A percentile compares a stretch with the other conserved stretches of the same genome.
Conservation (phyloP, 148 eudicot genomes). For the Nyssa sinensis region DNA sequence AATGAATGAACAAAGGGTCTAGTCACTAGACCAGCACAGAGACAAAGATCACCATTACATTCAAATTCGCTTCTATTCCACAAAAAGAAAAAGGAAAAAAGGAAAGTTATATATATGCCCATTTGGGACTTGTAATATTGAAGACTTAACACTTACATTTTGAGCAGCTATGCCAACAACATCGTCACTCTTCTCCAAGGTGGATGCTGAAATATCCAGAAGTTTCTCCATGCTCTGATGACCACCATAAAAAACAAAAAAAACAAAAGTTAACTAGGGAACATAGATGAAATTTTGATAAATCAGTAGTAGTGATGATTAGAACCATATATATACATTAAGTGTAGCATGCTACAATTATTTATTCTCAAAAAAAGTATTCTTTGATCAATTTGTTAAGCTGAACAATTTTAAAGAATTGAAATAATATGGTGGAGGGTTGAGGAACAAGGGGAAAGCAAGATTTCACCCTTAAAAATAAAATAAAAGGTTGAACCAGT, state of each 20-base stretch:
- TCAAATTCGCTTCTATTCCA: not conserved
- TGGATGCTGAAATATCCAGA: constrained; percentile 57
- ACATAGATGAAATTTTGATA: too few species aligned
- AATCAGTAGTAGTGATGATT: too few species aligned
- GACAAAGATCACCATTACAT: not conserved
- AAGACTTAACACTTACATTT: constrained; percentile 39
- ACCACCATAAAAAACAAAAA: constrained; percentile 4
- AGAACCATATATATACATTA: too few species aligned
- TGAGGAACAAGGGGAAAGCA: too few species aligned
- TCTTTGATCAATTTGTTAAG: too few species aligned
- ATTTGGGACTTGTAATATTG: not conserved
- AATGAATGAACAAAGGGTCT: not conserved
- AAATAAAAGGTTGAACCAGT: too few species aligned
- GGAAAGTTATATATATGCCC: not conserved
- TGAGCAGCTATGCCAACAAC: constrained; percentile 31
- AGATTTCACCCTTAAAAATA: too few species aligned
- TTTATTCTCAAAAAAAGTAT: too few species aligned
- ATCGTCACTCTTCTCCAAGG: constrained; percentile 49
- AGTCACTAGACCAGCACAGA: not conserved
- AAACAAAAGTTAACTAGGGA: not conserved
- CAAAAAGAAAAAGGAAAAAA: constrained; percentile 1
- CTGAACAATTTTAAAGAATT: too few species aligned
- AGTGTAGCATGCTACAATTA: too few species aligned
- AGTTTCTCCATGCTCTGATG: constrained; percentile 73
- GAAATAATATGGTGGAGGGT: too few species aligned